Conservation (phyloP, 1,284 basidiomycete genomes). For the Pseudomicrostroma phylloplanum region DNA sequence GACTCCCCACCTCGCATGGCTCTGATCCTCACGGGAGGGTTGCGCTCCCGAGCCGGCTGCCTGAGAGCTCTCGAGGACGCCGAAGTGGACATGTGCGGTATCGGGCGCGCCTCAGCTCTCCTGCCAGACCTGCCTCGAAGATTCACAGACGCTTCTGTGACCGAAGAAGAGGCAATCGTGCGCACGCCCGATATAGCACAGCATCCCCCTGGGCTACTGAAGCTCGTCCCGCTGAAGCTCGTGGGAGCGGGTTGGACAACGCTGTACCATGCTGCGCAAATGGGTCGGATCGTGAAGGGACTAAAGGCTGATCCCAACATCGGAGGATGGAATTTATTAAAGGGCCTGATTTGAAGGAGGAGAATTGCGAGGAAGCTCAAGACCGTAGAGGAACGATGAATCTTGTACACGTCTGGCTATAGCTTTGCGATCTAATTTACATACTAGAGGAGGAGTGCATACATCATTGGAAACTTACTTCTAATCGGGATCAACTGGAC, state of each 20-base stretch:
- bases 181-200: constrained; percentile 33
- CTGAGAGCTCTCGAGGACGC: constrained; percentile 53
- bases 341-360: not conserved
- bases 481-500: no score
- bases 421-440: no score
- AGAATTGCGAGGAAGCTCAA: no score
- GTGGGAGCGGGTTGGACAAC: constrained; percentile 46
- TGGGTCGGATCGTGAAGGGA: not conserved
- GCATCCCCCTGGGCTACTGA: constrained; percentile 29
- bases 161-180: constrained; percentile 20
- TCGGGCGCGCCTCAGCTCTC: constrained; percentile 65
- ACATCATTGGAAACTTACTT: no score
- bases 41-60: constrained; percentile 62
- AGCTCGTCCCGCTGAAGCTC: constrained; percentile 40
- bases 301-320: not conserved
- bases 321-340: not conserved
- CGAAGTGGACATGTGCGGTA: constrained; percentile 62
- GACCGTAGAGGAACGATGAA: no score
- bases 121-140: constrained; percentile 61
- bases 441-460: no score
- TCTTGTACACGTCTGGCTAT: no score
- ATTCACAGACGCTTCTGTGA: constrained; percentile 29
- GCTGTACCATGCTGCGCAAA: constrained; percentile 7
- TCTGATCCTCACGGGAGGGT: constrained; percentile 72
- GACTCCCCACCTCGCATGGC: constrained; percentile 51